These are phyloP conservation scores for Moricandia moricandioides DNA, from an alignment of 345 rosid species.

Conservation along the genomic window DNA sequence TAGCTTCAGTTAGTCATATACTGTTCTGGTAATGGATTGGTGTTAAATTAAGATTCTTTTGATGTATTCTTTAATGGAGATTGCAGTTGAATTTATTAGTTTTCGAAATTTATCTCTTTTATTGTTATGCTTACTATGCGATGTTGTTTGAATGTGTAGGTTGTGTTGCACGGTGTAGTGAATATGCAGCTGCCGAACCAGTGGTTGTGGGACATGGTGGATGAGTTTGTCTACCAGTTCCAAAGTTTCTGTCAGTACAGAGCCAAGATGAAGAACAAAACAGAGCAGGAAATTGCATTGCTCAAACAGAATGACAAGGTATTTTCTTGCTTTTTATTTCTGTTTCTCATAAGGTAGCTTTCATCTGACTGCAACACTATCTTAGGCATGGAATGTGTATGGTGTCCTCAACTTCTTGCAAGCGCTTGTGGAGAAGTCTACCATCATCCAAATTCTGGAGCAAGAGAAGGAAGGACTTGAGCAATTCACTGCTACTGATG, in stretches of 20 bases:
- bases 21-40: not conserved
- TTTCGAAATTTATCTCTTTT: not conserved
- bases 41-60: not conserved
- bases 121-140: not conserved
- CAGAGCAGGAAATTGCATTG: constrained; percentile 83
- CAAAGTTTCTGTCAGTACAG: constrained; percentile 96
- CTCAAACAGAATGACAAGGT: constrained; percentile 81
- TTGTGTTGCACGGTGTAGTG: constrained; percentile 91
- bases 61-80: too few species aligned
- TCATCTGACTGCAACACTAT: constrained; percentile 2
- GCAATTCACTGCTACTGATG: constrained; percentile 95
- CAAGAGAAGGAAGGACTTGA: constrained; percentile 89
- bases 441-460: constrained; percentile 79
- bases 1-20: not conserved
- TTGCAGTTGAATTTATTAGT: not conserved
- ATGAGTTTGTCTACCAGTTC: constrained; percentile 98
- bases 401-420: constrained; percentile 99
- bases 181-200: constrained; percentile 97
- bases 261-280: constrained; percentile 94
- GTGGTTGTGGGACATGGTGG: constrained; percentile 99
- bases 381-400: constrained; percentile 94
- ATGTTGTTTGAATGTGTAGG: constrained; percentile 37
- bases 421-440: constrained; percentile 94
- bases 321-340: not conserved
- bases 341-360: not conserved